Evolutionary conservation across 2,329 filamentous ascomycete species (phyloP).

Genomic region (Colletotrichum scovillei): DNA sequence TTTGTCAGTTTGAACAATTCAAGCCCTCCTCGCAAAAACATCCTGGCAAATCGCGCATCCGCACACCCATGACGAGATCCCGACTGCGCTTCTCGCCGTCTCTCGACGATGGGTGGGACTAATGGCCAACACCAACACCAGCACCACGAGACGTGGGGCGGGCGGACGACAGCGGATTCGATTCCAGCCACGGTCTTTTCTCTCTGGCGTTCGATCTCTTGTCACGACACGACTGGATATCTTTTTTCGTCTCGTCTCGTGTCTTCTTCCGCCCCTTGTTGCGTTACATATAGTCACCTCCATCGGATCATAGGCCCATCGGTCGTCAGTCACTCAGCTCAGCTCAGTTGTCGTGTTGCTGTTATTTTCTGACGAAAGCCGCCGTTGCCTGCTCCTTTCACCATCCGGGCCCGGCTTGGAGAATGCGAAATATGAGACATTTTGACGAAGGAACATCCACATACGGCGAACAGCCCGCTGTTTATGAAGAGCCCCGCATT

Average conservation of each 20-base stretch:
- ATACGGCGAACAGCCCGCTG: not conserved
- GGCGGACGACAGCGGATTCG: constrained; percentile 3
- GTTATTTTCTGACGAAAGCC: not conserved
- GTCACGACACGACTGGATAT: not conserved
- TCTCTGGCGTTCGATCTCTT: not conserved
- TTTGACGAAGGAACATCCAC: not conserved
- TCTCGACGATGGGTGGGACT: not conserved
- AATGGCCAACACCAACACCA: not conserved
- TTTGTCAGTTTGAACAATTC: not conserved
- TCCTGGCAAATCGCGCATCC: constrained; percentile 33
- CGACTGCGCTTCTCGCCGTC: constrained; percentile 4
- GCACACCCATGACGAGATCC: constrained; percentile 30
- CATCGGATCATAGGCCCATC: not conserved
- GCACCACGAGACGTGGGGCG: constrained; percentile 5
- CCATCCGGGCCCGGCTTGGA: not conserved
- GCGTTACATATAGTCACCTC: not conserved
- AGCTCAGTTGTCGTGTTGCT: not conserved
- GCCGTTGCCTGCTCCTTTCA: not conserved
- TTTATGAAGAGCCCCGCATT: not conserved
- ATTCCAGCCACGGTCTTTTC: constrained; percentile 17
- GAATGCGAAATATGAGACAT: constrained; percentile 3
- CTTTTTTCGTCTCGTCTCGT: not conserved
- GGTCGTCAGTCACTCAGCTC: not conserved
- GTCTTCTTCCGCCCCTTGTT: constrained; percentile 7
- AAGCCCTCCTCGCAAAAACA: constrained; percentile 2